Evolutionary conservation across 2,329 filamentous ascomycete genomes (phyloP), one percentile per base, ranked within the genome.

Genomic region (Microdochium paspali): DNA sequence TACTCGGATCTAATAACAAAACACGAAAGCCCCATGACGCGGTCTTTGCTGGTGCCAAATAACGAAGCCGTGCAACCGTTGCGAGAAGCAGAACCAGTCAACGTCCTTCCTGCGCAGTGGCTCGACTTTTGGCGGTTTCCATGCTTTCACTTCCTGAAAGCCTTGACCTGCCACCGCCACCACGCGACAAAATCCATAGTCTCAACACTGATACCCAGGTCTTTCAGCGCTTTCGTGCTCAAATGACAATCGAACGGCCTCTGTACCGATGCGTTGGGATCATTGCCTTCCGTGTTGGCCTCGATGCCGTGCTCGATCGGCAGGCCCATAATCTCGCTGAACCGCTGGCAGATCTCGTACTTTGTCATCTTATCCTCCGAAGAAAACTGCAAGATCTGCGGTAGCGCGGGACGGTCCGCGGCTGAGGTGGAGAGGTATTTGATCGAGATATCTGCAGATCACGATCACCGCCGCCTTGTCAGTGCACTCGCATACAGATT

Each of bases 201-300:
- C 43, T 76, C 71, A 48, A 91, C 79, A 58, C 86, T 76, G 52
- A 95, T 86, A 0, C 80, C 87, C 51, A 95, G 61, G 13, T 87
- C 80, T 62, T 79, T 79, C 53, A 95, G 67, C 32, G 72, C 79
- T 64, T 77, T 79, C 9, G 86, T 95, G 57, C 87, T 90, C 43
- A 96, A 70, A 65, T 95, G 89, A 56, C 86, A 91, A 66, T 95
- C 89, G 61, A 87, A 95, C 12, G 90, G 90, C 53, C 90, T 76
- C 66, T 90, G 80, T 1, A 90, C 86, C 21, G 75, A 73, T 42
- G 84, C 79, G 51, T 79, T 82, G 5, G 83, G 80, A 53, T 87
- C 84, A 61, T 86, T 85, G 31, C 85, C 85, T 57, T 86, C 74
- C 23, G 80, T 77, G 57, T 88, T 84, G 10, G 84, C 70, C 57